These are phyloP conservation scores for Teunomyces panamensis DNA, from an alignment of 805 yeast species.

Conservation along the genomic window DNA sequence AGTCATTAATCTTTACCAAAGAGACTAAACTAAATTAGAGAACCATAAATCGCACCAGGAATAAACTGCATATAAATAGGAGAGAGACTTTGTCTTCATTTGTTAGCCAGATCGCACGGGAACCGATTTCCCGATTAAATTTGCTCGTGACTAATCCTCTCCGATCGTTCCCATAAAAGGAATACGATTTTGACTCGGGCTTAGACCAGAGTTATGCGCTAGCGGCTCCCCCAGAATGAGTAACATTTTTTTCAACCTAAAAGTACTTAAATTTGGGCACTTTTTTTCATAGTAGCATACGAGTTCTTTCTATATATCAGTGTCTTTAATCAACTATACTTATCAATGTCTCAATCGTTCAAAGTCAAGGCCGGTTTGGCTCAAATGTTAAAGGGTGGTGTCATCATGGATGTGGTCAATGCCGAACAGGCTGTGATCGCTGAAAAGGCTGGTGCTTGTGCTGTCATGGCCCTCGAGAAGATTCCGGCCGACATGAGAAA, in stretches of 20 bases:
- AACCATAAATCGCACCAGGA: not conserved
- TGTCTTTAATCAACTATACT: not conserved
- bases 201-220: not conserved
- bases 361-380: constrained; percentile 76
- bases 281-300: not conserved
- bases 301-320: not conserved
- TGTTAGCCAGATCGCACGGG: not conserved
- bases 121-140: not conserved
- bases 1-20: constrained; percentile 8
- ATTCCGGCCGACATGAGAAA: constrained; percentile 85
- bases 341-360: constrained; percentile 29
- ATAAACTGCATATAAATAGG: constrained; percentile 1
- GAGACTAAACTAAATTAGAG: not conserved
- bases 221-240: constrained; percentile 7
- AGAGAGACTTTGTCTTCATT: no score
- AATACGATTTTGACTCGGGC: not conserved
- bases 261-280: constrained; percentile 1
- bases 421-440: constrained; percentile 81
- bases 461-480: constrained; percentile 84
- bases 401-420: constrained; percentile 70
- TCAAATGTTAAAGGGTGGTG: constrained; percentile 82
- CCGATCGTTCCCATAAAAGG: not conserved
- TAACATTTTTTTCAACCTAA: not conserved
- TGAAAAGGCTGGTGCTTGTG: constrained; percentile 82
- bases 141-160: not conserved